These are phyloP conservation scores for Globisporangium iwayamae DNA, from an alignment of 352 stramenopile species.

Conservation along the genomic window DNA sequence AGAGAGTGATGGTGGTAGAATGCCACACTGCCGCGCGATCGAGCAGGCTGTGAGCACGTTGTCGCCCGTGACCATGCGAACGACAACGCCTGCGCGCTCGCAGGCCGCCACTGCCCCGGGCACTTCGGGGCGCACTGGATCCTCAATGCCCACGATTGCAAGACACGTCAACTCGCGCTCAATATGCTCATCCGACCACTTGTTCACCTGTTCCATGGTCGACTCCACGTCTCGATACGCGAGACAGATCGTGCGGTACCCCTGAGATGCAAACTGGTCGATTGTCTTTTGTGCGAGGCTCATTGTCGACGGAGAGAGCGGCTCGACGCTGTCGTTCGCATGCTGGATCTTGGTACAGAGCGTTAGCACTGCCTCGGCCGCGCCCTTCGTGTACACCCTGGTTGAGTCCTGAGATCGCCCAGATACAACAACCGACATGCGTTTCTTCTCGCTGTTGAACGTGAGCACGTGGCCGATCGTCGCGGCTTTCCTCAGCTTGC, in stretches of 20 bases:
- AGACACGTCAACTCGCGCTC: slow-evolving; percentile 42
- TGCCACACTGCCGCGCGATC: slow-evolving; percentile 87
- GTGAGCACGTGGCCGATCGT: slow-evolving; percentile 43
- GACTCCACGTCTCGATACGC: slow-evolving; percentile 37
- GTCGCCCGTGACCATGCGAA: slow-evolving; percentile 93
- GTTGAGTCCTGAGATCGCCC: no score
- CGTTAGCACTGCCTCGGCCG: slow-evolving; percentile 52
- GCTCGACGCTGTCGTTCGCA: slow-evolving; percentile 13
- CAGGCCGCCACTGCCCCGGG: slow-evolving; percentile 88
- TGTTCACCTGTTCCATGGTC: slow-evolving; percentile 13
- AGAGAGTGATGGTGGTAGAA: slow-evolving; percentile 46
- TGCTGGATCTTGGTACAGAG: slow-evolving; percentile 29
- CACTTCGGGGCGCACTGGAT: slow-evolving; percentile 91
- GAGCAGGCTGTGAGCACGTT: slow-evolving; percentile 86
- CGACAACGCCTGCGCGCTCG: slow-evolving; percentile 87
- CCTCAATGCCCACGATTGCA: slow-evolving; percentile 90
- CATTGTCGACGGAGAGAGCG: slow-evolving; percentile 5
- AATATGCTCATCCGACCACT: slow-evolving; percentile 23
- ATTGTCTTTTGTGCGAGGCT: slow-evolving; percentile 28
- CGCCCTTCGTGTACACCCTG: slow-evolving; percentile 43
- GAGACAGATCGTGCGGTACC: slow-evolving; percentile 76
- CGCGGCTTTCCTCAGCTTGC: slow-evolving; percentile 16
- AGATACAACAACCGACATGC: slow-evolving; percentile 89
- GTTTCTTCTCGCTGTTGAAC: slow-evolving; percentile 92
- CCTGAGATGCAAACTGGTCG: slow-evolving; percentile 55